Percentiles rank a stretch among this genome's conserved stretches.
phyloP scores from a whole-genome alignment of 2,329 filamentous ascomycete genomes.

The Cytospora paraplurivora region DNA sequence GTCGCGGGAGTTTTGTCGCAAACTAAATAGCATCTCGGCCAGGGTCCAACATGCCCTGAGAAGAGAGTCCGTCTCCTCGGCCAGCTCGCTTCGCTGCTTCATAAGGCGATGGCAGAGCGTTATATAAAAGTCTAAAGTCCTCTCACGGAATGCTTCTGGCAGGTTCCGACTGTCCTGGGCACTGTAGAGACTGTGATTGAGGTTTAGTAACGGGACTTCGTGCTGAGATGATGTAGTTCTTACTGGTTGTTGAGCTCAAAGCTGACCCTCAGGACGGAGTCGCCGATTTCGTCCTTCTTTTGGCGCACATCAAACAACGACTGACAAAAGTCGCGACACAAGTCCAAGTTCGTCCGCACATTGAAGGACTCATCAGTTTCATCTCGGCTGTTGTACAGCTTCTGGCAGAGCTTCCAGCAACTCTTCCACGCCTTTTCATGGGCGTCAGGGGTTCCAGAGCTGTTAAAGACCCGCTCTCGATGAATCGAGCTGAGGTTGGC shows the following conservation, averaged over 20 bases:
- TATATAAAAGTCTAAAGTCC: conserved; percentile 92
- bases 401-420: conserved; percentile 91
- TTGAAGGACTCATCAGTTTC: conserved; percentile 67
- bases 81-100: conserved; percentile 82
- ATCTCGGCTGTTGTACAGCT: conserved; percentile 79
- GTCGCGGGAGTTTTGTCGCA: conserved; percentile 80
- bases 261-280: conserved; percentile 87
- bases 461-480: conserved; percentile 76
- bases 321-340: conserved; percentile 91
- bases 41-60: conserved; percentile 86
- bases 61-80: conserved; percentile 80
- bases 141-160: conserved; percentile 83
- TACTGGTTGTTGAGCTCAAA: conserved; percentile 94
- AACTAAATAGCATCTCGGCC: conserved; percentile 89
- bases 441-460: conserved; percentile 70
- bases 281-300: conserved; percentile 74
- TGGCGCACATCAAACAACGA: conserved; percentile 84
- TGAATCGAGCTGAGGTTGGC: conserved; percentile 84
- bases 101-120: conserved; percentile 93
- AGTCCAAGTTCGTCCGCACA: conserved; percentile 74
- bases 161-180: conserved; percentile 78
- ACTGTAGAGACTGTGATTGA: conserved; percentile 69
- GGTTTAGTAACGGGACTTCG: conserved; percentile 33
- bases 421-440: conserved; percentile 91
- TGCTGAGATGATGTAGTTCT: conserved; percentile 34